Evolutionary conservation across 2,329 filamentous ascomycete species (phyloP), one percentile per base, ranked within the genome.

Genomic region (Trichoderma cornu-damae): DNA sequence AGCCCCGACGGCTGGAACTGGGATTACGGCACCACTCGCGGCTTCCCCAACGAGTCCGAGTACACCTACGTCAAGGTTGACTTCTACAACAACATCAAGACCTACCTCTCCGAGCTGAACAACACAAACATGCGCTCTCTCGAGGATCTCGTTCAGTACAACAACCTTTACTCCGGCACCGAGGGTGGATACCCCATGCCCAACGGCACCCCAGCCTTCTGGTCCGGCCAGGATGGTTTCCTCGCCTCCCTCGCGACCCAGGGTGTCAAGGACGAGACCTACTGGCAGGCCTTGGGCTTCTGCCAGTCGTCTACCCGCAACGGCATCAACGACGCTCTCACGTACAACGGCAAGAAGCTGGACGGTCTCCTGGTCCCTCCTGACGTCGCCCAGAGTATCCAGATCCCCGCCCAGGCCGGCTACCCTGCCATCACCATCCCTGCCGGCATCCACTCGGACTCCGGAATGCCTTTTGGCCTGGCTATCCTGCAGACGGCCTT

Each of bases 391-490:
- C 85, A 88, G 68, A 81, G 81, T 3, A 83, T 83, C 61, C 83
- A 89, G 70, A 81, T 89, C 59, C 84, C 86, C 0, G 88, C 88
- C 0, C 86, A 90, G 70, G 88, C 88, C 4, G 87, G 87, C 0
- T 91, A 90, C 66, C 88, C 87, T 0, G 78, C 88, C 66, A 76
- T 90, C 50, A 89, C 87, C 0, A 67, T 91, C 1, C 88, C 88
- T 0, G 84, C 79, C 0, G 84, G 84, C 1, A 72, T 83, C 5
- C 75, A 80, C 61, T 71, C 67, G 11, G 79, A 77, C 3, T 73
- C 70, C 2, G 81, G 82, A 6, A 84, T 86, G 80, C 82, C 82
- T 0, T 84, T 83, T 61, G 83, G 83, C 1, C 67, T 87, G 24
- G 81, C 76, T 0, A 73, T 87, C 68, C 70, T 76, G 69, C 74